A percentile compares a stretch with the other conserved stretches of the same genome.
These are phyloP conservation scores for Pseudogymnoascus sp. DNA, from an alignment of 2,329 filamentous ascomycete species.

Conservation along the genomic window DNA sequence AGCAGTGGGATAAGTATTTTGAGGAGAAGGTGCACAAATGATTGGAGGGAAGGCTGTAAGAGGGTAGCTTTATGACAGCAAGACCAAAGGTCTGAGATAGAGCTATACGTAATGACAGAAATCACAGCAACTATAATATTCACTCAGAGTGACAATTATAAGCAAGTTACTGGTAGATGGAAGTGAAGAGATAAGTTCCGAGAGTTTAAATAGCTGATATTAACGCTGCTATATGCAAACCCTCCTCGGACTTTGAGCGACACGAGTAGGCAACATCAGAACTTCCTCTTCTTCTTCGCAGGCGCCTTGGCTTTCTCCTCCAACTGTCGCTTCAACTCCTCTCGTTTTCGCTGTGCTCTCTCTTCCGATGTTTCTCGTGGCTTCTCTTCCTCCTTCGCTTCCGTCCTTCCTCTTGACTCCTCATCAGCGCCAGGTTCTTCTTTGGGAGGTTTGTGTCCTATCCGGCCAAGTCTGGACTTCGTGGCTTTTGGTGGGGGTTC, in stretches of 20 bases:
- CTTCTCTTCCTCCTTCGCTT: conserved; percentile 11
- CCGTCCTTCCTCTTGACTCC: conserved; percentile 13
- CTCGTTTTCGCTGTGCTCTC: conserved; percentile 25
- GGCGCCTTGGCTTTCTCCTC: conserved; percentile 26
- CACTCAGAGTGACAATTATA: background rate
- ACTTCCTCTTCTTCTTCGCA: conserved; percentile 28
- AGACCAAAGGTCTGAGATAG: background rate
- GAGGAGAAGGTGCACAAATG: conserved; percentile 39
- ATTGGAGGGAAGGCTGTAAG: background rate
- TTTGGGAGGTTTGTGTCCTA: conserved; percentile 13
- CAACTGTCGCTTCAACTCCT: conserved; percentile 23
- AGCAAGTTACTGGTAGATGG: background rate
- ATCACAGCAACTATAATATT: background rate
- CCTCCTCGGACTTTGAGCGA: background rate
- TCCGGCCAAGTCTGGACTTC: conserved; percentile 20
- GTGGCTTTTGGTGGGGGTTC: conserved; percentile 10
- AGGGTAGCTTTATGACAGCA: background rate
- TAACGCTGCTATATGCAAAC: background rate
- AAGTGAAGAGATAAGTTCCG: background rate
- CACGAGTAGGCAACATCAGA: conserved; percentile 17
- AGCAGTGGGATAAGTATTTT: conserved; percentile 83
- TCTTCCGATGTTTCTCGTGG: conserved; percentile 24
- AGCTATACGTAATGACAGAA: background rate
- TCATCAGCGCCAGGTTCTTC: conserved; percentile 15
- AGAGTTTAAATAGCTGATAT: background rate